phyloP scores from a whole-genome alignment of 176 grass and related monocot genomes.

The Cenchrus fungigraminus region DNA sequence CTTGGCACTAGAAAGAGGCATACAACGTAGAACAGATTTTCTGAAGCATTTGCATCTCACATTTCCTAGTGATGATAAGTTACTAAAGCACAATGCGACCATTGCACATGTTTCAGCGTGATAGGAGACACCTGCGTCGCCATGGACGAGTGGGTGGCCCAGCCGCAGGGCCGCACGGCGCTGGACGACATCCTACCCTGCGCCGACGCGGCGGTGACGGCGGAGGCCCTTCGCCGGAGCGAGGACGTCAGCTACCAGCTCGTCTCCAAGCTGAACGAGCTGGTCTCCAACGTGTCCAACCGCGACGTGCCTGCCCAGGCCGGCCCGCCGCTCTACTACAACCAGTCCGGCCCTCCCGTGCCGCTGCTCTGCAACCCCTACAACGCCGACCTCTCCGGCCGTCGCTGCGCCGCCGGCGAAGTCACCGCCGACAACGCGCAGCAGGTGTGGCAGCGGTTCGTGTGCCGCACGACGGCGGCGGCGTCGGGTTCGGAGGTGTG shows the following conservation, averaged over 20 bases:
- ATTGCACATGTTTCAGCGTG: conserved; percentile 42
- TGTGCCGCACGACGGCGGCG: conserved; percentile 29
- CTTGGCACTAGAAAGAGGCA: too few relatives aligned
- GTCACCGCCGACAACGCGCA: conserved; percentile 37
- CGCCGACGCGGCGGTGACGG: conserved; percentile 56
- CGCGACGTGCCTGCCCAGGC: conserved; percentile 29
- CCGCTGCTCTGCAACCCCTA: conserved; percentile 82
- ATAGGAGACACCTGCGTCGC: conserved; percentile 76
- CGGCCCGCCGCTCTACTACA: conserved; percentile 58
- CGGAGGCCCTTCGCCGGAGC: conserved; percentile 60
- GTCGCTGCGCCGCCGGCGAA: conserved; percentile 58
- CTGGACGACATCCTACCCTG: conserved; percentile 93
- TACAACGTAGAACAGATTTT: not conserved
- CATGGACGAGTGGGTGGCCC: conserved; percentile 79
- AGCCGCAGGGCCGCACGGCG: conserved; percentile 57
- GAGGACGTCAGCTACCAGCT: conserved; percentile 62
- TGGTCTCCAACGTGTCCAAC: conserved; percentile 71
- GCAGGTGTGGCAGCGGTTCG: conserved; percentile 59
- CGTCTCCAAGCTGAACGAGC: conserved; percentile 38
- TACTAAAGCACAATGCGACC: not conserved
- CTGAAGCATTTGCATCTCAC: not conserved
- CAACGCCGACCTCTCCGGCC: conserved; percentile 46
- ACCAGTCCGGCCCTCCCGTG: conserved; percentile 72
- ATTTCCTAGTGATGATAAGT: not conserved
- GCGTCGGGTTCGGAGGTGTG: conserved; percentile 56